These are phyloP conservation scores for Scytalidium lignicola DNA, from an alignment of 2,329 filamentous ascomycete species.

Conservation along the genomic window DNA sequence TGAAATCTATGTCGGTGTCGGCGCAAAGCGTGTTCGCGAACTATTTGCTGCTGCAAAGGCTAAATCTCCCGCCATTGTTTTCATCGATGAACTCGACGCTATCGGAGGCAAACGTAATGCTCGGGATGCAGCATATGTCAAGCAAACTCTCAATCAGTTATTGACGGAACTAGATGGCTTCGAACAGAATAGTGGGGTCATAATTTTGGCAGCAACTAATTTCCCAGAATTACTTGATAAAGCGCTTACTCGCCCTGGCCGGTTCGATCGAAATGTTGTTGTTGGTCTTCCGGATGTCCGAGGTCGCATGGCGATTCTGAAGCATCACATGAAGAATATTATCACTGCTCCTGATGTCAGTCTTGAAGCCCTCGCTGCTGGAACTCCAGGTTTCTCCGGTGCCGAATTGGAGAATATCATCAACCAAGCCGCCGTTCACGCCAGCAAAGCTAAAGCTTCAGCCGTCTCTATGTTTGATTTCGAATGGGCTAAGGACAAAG, in stretches of 20 bases:
- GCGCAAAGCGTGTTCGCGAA: slow-evolving; percentile 91
- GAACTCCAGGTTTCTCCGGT: slow-evolving; percentile 87
- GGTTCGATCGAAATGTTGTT: slow-evolving; percentile 88
- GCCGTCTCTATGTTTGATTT: slow-evolving; percentile 76
- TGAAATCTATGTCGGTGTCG: slow-evolving; percentile 95
- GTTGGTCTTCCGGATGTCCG: slow-evolving; percentile 90
- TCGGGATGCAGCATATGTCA: slow-evolving; percentile 88
- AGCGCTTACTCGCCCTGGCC: slow-evolving; percentile 86
- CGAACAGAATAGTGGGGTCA: slow-evolving; percentile 88
- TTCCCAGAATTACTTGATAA: slow-evolving; percentile 93
- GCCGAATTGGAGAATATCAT: slow-evolving; percentile 95
- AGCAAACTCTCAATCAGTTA: slow-evolving; percentile 95
- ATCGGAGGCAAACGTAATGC: slow-evolving; percentile 93
- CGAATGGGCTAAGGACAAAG: slow-evolving; percentile 97
- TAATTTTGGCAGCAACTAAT: slow-evolving; percentile 94
- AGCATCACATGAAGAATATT: slow-evolving; percentile 91
- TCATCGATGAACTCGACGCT: slow-evolving; percentile 91
- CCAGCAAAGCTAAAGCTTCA: slow-evolving; percentile 77
- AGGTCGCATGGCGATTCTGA: slow-evolving; percentile 85
- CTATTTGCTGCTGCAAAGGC: slow-evolving; percentile 77
- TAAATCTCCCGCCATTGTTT: slow-evolving; percentile 90
- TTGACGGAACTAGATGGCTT: slow-evolving; percentile 97
- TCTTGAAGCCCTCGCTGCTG: slow-evolving; percentile 74
- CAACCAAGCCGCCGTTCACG: slow-evolving; percentile 91
- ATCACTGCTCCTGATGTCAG: slow-evolving; percentile 77